Base-by-base conservation (phyloP, 2,329 filamentous ascomycete genomes). In the Plenodomus tracheiphilus region DNA sequence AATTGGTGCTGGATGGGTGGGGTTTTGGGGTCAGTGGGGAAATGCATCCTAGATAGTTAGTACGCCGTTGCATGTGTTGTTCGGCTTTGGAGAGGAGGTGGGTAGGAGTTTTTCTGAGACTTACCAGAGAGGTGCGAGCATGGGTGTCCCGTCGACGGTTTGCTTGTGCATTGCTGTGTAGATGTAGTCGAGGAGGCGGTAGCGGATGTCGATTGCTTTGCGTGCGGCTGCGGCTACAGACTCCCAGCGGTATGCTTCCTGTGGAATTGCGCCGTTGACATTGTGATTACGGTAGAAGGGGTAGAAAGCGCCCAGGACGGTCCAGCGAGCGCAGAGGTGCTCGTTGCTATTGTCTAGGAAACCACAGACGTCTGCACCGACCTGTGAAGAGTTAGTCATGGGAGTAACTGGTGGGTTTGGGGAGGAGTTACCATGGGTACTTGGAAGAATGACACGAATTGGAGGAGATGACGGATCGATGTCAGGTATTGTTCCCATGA, bases 241-340 rank as follows among this genome's bases (percentile, higher is more conserved):
- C 0, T 77, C 72, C 85, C 86, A 91, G 36, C 77, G 80, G 70
- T 91, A 92, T 7, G 65, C 59, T 51, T 70, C 66, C 46, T 70
- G 66, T 1, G 64, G 48, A 10, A 49, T 68, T 84, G 86, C 69
- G 86, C 87, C 69, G 87, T 86, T 28, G 64, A 69, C 39, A 53
- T 87, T 86, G 74, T 91, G 88, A 64, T 90, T 85, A 43, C 88
- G 82, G 75, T 85, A 91, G 74, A 91, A 91, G 0, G 87, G 84
- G 28, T 80, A 79, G 74, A 91, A 90, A 5, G 87, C 87, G 13
- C 86, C 87, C 0, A 90, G 77, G 18, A 80, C 81, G 2, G 85
- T 83, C 88, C 88, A 91, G 20, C 88, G 83, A 8, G 87, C 82
- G 66, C 88, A 91, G 1, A 91, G 79, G 39, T 83, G 76, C 65